phyloP scores from a whole-genome alignment of 2,329 filamentous ascomycete species.

The Rhynchosporium agropyri region DNA sequence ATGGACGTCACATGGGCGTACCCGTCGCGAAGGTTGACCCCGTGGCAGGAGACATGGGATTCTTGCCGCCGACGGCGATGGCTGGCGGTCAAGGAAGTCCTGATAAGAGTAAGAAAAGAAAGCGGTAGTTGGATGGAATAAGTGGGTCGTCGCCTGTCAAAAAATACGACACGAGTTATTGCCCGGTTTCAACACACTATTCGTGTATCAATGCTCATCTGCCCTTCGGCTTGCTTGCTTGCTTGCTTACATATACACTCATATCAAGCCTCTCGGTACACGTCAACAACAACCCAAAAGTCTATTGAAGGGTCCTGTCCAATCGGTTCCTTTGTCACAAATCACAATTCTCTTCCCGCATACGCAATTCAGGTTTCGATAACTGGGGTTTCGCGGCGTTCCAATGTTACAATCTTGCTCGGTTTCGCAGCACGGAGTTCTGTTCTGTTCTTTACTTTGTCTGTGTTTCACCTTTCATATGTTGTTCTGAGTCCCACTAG shows the following conservation, averaged over 20 bases:
- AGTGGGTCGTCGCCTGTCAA: neutral
- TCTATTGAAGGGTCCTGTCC: conserved; percentile 1
- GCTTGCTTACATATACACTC: conserved; percentile 26
- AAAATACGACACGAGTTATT: conserved; percentile 21
- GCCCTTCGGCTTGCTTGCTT: neutral
- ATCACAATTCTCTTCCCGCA: conserved; percentile 11
- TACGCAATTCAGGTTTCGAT: conserved; percentile 8
- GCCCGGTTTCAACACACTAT: conserved; percentile 20
- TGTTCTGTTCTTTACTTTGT: conserved; percentile 7
- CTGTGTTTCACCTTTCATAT: neutral
- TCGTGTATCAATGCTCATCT: conserved; percentile 30
- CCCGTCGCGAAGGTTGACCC: conserved; percentile 61
- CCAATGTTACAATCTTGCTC: conserved; percentile 1
- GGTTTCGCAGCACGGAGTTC: conserved; percentile 7
- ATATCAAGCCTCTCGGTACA: conserved; percentile 30
- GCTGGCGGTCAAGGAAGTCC: conserved; percentile 40
- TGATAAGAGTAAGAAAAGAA: conserved; percentile 71
- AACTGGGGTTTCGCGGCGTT: conserved; percentile 14
- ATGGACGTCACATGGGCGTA: conserved; percentile 73
- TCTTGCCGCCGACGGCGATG: conserved; percentile 34
- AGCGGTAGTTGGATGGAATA: conserved; percentile 50
- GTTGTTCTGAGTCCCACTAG: conserved; percentile 4
- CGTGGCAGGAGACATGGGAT: conserved; percentile 40
- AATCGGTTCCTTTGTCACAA: neutral
- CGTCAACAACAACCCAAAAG: conserved; percentile 23